Evolutionary conservation across 768 basidiomycete genomes (phyloP).

Genomic region (Leccinum disarticulatum): DNA sequence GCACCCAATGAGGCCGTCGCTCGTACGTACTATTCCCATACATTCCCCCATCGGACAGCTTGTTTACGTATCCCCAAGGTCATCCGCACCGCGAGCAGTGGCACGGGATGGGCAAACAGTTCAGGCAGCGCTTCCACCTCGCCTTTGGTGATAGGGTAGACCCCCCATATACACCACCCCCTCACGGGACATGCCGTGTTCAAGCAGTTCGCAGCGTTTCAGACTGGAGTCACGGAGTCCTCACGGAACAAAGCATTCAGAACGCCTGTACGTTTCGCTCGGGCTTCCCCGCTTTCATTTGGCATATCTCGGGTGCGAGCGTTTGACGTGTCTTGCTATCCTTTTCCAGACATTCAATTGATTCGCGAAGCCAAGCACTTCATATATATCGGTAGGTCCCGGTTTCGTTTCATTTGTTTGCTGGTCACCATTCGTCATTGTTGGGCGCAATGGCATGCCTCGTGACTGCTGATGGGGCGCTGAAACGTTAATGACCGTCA

Average conservation of each 20-base stretch:
- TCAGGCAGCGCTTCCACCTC: conserved; percentile 65
- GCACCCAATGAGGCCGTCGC: conserved; percentile 68
- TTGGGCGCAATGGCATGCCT: conserved; percentile 13
- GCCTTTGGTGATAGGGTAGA: conserved; percentile 41
- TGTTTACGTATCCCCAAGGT: conserved; percentile 25
- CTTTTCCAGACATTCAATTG: conserved; percentile 60
- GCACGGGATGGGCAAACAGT: conserved; percentile 54
- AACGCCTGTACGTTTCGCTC: conserved; percentile 70
- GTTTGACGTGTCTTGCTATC: not conserved
- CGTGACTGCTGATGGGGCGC: conserved; percentile 7
- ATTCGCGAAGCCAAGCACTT: conserved; percentile 85
- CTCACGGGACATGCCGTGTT: conserved; percentile 59
- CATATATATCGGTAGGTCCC: conserved; percentile 84
- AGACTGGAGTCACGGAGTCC: conserved; percentile 94
- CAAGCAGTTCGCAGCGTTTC: conserved; percentile 85
- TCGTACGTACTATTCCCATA: conserved; percentile 37
- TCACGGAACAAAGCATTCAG: conserved; percentile 90
- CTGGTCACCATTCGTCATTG: conserved; percentile 3
- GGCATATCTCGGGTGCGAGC: not conserved
- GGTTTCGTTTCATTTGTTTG: not conserved
- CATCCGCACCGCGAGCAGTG: conserved; percentile 73
- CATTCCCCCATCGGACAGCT: not conserved
- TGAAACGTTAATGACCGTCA: not conserved
- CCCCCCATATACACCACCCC: conserved; percentile 40
- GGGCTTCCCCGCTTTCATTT: not conserved